phyloP scores from a whole-genome alignment of 1,139 yeast genomes.

The Zygosaccharomyces sapae region DNA sequence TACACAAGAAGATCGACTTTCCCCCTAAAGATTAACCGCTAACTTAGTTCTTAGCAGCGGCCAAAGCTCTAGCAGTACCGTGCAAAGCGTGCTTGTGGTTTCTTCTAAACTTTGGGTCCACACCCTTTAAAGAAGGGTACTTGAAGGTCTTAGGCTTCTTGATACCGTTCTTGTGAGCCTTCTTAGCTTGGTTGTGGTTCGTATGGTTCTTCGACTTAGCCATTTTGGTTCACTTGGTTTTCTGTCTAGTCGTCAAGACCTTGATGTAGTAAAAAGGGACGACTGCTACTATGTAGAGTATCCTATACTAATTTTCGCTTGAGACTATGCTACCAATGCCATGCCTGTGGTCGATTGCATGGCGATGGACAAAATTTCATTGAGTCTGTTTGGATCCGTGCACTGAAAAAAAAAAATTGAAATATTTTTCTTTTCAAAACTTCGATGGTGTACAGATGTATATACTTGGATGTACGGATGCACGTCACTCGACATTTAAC shows the following conservation, averaged over 20 bases:
- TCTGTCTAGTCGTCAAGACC: neutral
- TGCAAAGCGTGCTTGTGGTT: constrained; percentile 99
- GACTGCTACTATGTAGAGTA: neutral
- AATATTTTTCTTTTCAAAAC: no score
- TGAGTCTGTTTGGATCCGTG: neutral
- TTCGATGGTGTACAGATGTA: no score
- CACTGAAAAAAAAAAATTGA: no score
- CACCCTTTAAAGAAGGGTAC: constrained; percentile 98
- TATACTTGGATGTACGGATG: constrained; percentile 3
- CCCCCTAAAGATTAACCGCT: constrained; percentile 4
- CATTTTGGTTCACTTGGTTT: constrained; percentile 44
- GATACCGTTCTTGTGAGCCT: constrained; percentile 99
- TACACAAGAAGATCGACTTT: constrained; percentile 6
- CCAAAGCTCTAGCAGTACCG: constrained; percentile 93
- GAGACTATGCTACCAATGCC: neutral
- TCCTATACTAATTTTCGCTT: neutral
- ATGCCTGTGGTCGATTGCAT: constrained; percentile 1
- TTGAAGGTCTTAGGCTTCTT: constrained; percentile 98
- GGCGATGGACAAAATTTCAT: neutral
- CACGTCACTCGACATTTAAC: neutral
- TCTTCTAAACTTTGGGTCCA: constrained; percentile 98
- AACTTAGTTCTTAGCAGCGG: constrained; percentile 46
- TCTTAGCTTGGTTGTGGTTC: constrained; percentile 98
- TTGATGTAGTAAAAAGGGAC: neutral
- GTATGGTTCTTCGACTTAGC: constrained; percentile 99